Evolutionary conservation across 169 alveolate species (phyloP).

Genomic region (Plasmodium inui): DNA sequence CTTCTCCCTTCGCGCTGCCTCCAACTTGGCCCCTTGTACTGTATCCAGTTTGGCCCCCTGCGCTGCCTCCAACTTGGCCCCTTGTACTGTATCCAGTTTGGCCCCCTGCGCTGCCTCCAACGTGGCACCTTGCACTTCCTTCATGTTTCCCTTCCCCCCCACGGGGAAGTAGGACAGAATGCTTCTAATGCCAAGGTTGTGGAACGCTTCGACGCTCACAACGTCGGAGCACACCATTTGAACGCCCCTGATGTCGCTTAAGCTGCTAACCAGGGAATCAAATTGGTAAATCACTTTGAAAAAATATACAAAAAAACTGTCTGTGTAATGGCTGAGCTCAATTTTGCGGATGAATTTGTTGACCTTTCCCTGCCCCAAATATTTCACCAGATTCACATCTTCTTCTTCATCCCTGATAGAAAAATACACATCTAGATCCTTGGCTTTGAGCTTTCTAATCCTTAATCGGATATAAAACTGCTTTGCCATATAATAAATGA

Average conservation of each 20-base stretch:
- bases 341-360: conserved; percentile 16
- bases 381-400: conserved; percentile 39
- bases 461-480: conserved; percentile 58
- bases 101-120: neutral
- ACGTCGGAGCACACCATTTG: conserved; percentile 60
- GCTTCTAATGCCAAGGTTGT: conserved; percentile 4
- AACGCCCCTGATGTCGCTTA: conserved; percentile 54
- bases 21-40: neutral
- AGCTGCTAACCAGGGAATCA: neutral
- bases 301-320: conserved; percentile 54
- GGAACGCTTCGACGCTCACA: neutral
- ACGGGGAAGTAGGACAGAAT: conserved; percentile 37
- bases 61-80: neutral
- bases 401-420: conserved; percentile 50
- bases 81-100: neutral
- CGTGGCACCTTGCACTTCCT: neutral
- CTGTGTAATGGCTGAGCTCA: conserved; percentile 42
- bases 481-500: conserved; percentile 65
- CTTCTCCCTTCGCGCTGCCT: neutral
- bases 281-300: conserved; percentile 46
- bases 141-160: neutral
- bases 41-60: neutral
- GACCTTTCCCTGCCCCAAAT: conserved; percentile 50
- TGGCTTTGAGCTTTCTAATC: conserved; percentile 50
- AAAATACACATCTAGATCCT: conserved; percentile 20